These are phyloP conservation scores for Leccinum broughii DNA, from an alignment of 768 basidiomycete species.

Conservation along the genomic window DNA sequence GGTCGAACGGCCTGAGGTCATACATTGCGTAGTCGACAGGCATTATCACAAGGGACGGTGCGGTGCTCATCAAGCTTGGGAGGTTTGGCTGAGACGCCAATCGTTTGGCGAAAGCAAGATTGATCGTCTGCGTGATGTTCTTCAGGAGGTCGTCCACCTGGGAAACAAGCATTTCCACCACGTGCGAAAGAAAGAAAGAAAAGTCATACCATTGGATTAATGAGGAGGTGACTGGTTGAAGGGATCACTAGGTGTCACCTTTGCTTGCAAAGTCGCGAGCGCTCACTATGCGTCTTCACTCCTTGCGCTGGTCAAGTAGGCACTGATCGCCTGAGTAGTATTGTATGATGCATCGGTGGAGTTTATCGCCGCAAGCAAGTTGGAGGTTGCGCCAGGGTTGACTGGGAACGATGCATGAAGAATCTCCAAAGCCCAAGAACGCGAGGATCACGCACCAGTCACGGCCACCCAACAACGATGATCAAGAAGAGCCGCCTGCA, in stretches of 20 bases:
- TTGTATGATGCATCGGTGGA: conserved; percentile 46
- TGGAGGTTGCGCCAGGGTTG: conserved; percentile 40
- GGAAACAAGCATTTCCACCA: neutral
- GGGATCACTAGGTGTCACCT: conserved; percentile 3
- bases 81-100: conserved; percentile 31
- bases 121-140: conserved; percentile 38
- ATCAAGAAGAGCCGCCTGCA: conserved; percentile 47
- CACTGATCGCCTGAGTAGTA: conserved; percentile 49
- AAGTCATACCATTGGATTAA: conserved; percentile 13
- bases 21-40: conserved; percentile 49
- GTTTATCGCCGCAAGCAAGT: conserved; percentile 38
- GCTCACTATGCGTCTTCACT: conserved; percentile 62
- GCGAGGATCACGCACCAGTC: conserved; percentile 40
- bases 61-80: conserved; percentile 40
- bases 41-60: conserved; percentile 49
- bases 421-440: neutral
- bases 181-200: neutral
- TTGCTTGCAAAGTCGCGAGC: neutral
- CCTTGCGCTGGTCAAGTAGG: conserved; percentile 48
- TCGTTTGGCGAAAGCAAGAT: conserved; percentile 32
- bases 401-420: conserved; percentile 31
- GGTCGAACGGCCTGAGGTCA: conserved; percentile 59
- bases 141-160: conserved; percentile 37
- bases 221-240: conserved; percentile 19
- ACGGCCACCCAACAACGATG: conserved; percentile 57